Percentiles rank a stretch among this genome's conserved stretches.
Conservation (phyloP, 2,329 filamentous ascomycete species). For the Xylaria sp. region DNA sequence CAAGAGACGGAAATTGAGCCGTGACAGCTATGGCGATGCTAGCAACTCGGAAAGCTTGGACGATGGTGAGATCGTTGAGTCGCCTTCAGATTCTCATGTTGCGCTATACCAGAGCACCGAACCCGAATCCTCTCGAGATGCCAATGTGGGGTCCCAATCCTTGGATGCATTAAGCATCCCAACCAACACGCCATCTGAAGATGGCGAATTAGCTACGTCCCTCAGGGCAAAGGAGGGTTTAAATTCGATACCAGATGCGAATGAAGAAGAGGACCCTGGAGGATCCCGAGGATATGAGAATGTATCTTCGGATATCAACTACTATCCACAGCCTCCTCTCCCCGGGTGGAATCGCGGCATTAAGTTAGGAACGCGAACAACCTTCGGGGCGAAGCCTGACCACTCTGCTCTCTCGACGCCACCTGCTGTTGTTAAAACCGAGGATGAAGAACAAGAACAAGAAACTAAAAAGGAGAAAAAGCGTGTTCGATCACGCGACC, state of each 20-base stretch:
- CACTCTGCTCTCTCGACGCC: conserved; percentile 32
- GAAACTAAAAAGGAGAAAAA: conserved; percentile 30
- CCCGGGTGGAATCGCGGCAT: conserved; percentile 45
- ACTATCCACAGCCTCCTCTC: conserved; percentile 20
- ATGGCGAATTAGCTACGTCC: conserved; percentile 35
- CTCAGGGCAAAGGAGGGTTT: not conserved
- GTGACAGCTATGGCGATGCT: conserved; percentile 1
- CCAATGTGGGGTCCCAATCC: not conserved
- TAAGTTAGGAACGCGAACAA: conserved; percentile 42
- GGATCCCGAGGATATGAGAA: conserved; percentile 15
- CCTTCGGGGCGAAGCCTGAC: conserved; percentile 40
- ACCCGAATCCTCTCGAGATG: conserved; percentile 4
- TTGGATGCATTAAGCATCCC: not conserved
- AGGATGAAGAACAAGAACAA: conserved; percentile 15
- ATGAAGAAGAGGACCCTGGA: not conserved
- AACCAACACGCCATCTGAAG: conserved; percentile 37
- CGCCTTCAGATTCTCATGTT: conserved; percentile 28
- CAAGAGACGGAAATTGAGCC: conserved; percentile 44
- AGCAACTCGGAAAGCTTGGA: conserved; percentile 46
- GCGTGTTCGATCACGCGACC: conserved; percentile 26
- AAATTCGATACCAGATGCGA: not conserved
- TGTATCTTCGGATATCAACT: not conserved
- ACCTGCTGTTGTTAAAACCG: conserved; percentile 2
- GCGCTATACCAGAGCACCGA: not conserved
- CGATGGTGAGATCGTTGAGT: conserved; percentile 52